Evolutionary conservation across 352 stramenopile species (phyloP).

Genomic region (Pythium rhizo-oryzae): DNA sequence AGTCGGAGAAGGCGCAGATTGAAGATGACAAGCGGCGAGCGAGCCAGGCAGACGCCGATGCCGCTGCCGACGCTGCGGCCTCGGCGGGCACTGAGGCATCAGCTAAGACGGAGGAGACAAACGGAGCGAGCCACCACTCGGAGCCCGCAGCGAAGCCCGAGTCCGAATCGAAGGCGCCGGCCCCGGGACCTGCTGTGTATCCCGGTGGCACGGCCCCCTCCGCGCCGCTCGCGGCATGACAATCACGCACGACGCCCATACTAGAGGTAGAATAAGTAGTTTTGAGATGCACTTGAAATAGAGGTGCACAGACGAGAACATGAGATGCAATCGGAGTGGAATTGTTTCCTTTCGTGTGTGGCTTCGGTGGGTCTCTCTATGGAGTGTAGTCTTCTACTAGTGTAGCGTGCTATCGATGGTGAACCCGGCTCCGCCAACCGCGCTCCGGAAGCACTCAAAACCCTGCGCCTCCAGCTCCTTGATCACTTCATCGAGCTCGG

Average conservation of each 20-base stretch:
- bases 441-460: slow-evolving; percentile 31
- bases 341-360: background rate
- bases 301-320: background rate
- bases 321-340: background rate
- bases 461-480: slow-evolving; percentile 40
- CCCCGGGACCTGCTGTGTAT: background rate
- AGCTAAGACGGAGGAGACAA: background rate
- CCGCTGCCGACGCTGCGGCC: background rate
- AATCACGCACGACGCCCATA: background rate
- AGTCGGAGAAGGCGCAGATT: slow-evolving; percentile 13
- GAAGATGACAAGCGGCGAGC: slow-evolving; percentile 23
- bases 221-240: slow-evolving; percentile 4
- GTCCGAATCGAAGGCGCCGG: background rate
- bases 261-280: slow-evolving; percentile 17
- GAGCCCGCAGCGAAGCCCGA: background rate
- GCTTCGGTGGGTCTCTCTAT: background rate
- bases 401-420: slow-evolving; percentile 9
- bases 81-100: background rate
- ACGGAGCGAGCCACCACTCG: background rate
- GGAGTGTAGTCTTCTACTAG: background rate
- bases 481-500: slow-evolving; percentile 46
- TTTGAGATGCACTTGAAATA: background rate
- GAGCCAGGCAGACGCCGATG: slow-evolving; percentile 6
- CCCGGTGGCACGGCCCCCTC: background rate
- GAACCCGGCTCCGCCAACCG: slow-evolving; percentile 25